Base-by-base conservation (phyloP, 2,329 filamentous ascomycete species). In the Aspergillus ibericus region DNA sequence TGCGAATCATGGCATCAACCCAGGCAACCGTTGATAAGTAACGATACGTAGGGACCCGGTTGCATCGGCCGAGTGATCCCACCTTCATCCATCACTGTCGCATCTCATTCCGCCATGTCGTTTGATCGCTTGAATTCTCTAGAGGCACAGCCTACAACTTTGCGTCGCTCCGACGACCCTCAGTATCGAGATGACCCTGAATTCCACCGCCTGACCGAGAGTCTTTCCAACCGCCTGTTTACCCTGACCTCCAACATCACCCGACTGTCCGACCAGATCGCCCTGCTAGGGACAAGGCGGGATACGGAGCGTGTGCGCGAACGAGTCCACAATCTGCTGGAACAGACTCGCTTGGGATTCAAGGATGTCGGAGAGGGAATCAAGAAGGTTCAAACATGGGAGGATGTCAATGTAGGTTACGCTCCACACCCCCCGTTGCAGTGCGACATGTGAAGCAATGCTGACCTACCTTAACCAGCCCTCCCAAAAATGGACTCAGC, bases 401-500 rank as follows among this genome's bases (percentile, higher is more conserved):
- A 87, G 72, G 92, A 93, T 70, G 87, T 92, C 53, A 91, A 88
- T 72, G 89, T 92, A 82, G 66, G 84, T 68, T 42, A 29, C 18
- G 2, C 15, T 29, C n/a, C 16, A 35, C 12, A 36, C 10, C 20
- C 53, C 20, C 50, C 42, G 5, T 34, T 35, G 32, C 46, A 7
- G 4, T 46, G n/a, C 16, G 25, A 36, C 16, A 4, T 38, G 2
- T 16, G 10, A 47, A 38, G 18, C 27, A 58, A 66, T 63, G 68
- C 58, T 58, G 46, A 61, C 48, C 6, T 20, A 42, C 5, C 34
- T 29, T 29, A 20, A 44, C 35, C 60, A 96, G 92, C 91, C 93
- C 60, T 90, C 92, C 55, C 95, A 99, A 81, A 96, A 93, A 77
- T 98, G 96, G 81, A 95, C 92, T 20, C 93, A 97, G 71, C 91